Evolutionary conservation across 805 yeast genomes (phyloP).

Genomic region (Saturnispora silvae): DNA sequence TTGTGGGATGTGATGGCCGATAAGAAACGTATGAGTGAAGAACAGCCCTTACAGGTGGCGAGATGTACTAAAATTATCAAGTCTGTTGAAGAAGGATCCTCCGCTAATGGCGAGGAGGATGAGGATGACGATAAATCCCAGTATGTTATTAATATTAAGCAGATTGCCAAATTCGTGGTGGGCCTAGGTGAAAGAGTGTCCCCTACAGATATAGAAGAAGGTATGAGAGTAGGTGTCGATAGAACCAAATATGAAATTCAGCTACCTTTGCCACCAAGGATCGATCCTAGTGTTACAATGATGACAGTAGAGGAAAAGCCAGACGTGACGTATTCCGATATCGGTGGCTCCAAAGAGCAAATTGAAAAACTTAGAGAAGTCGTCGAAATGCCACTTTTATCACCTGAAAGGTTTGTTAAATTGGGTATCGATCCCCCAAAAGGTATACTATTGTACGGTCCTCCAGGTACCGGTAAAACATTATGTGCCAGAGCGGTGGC

Average conservation of each 20-base stretch:
- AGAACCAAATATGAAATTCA: conserved; percentile 94
- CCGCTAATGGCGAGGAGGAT: conserved; percentile 39
- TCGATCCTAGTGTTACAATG: conserved; percentile 97
- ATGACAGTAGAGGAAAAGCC: conserved; percentile 99
- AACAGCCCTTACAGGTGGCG: conserved; percentile 96
- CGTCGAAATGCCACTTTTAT: conserved; percentile 83
- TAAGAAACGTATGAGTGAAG: conserved; percentile 83
- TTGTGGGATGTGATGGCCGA: conserved; percentile 98
- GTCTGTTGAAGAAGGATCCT: conserved; percentile 32
- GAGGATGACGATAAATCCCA: conserved; percentile 75
- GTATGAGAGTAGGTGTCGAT: conserved; percentile 99
- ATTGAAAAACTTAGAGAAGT: conserved; percentile 94
- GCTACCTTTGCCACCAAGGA: conserved; percentile 93
- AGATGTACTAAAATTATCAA: conserved; percentile 95
- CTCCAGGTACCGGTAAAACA: conserved; percentile 99
- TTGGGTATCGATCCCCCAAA: conserved; percentile 98
- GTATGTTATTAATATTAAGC: conserved; percentile 93
- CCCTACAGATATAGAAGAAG: conserved; percentile 98
- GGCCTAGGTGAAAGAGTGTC: conserved; percentile 94
- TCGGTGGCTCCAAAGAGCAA: conserved; percentile 98
- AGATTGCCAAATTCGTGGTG: conserved; percentile 96
- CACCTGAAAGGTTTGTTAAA: conserved; percentile 94
- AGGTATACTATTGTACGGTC: conserved; percentile 92
- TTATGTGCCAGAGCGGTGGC: conserved; percentile 99
- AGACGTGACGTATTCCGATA: conserved; percentile 95